Evolutionary conservation across 2,329 filamentous ascomycete genomes (phyloP).

Genomic region (Curvularia sp.): DNA sequence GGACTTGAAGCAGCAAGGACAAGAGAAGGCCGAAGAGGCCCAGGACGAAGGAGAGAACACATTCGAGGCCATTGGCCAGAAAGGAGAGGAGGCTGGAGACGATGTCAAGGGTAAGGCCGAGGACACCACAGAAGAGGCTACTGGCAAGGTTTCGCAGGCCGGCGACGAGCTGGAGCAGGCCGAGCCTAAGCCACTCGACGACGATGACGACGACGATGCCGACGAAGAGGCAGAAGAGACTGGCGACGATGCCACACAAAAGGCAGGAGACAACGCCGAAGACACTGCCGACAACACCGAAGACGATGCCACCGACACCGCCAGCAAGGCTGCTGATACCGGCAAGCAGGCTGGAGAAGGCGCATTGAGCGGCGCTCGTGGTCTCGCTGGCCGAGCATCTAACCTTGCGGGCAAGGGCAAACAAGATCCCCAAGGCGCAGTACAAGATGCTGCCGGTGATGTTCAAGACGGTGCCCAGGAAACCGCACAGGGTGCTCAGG

Average conservation of each 20-base stretch:
- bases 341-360: conserved; percentile 48
- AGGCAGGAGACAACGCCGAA: conserved; percentile 56
- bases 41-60: conserved; percentile 51
- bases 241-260: conserved; percentile 52
- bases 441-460: conserved; percentile 48
- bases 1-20: conserved; percentile 49
- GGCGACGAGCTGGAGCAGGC: conserved; percentile 55
- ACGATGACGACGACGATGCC: conserved; percentile 45
- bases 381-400: conserved; percentile 57
- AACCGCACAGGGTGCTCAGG: conserved; percentile 37
- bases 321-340: conserved; percentile 45
- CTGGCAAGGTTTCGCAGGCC: conserved; percentile 57
- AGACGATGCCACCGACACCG: conserved; percentile 49
- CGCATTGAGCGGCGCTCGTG: conserved; percentile 54
- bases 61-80: conserved; percentile 44
- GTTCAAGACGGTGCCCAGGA: conserved; percentile 47
- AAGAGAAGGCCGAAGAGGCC: conserved; percentile 45
- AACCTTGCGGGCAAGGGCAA: conserved; percentile 54
- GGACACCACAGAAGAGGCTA: conserved; percentile 48
- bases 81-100: conserved; percentile 41
- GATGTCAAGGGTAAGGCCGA: conserved; percentile 49
- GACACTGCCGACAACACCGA: conserved; percentile 50
- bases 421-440: conserved; percentile 49
- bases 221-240: conserved; percentile 34
- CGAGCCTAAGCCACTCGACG: conserved; percentile 56